phyloP scores from a whole-genome alignment of 805 yeast genomes.

The Groenewaldozyma tartarivorans region DNA sequence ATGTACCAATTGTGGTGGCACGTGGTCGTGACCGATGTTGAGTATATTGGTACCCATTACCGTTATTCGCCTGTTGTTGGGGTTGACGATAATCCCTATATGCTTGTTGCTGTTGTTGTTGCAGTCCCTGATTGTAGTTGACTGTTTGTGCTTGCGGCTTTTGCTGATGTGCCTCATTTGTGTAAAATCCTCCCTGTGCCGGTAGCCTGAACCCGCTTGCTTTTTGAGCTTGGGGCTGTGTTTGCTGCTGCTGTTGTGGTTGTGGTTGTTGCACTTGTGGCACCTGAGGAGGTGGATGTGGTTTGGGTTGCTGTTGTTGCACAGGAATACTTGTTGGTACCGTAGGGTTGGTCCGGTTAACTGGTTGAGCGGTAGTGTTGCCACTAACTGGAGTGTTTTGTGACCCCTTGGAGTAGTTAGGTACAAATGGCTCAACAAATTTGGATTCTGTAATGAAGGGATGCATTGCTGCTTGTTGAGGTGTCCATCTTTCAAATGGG shows the following conservation, averaged over 20 bases:
- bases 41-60: background rate
- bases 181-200: slow-evolving; percentile 17
- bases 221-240: slow-evolving; percentile 11
- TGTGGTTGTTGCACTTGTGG: background rate
- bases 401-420: slow-evolving; percentile 10
- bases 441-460: slow-evolving; percentile 70
- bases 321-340: background rate
- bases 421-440: slow-evolving; percentile 37
- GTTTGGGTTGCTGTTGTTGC: slow-evolving; percentile 4
- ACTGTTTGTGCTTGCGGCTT: slow-evolving; percentile 9
- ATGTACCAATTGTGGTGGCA: slow-evolving; percentile 32
- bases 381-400: slow-evolving; percentile 5
- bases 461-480: slow-evolving; percentile 87
- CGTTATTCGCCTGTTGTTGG: background rate
- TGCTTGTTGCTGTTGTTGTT: slow-evolving; percentile 2
- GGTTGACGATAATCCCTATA: background rate
- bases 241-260: background rate
- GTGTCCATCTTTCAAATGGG: slow-evolving; percentile 94
- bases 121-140: slow-evolving; percentile 6
- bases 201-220: slow-evolving; percentile 18
- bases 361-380: slow-evolving; percentile 3
- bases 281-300: slow-evolving; percentile 3
- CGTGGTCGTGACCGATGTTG: slow-evolving; percentile 22
- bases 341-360: slow-evolving; percentile 2
- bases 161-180: slow-evolving; percentile 16